Evolutionary conservation across 1,139 yeast genomes (phyloP).

Genomic region (Candida dubliniensis): DNA sequence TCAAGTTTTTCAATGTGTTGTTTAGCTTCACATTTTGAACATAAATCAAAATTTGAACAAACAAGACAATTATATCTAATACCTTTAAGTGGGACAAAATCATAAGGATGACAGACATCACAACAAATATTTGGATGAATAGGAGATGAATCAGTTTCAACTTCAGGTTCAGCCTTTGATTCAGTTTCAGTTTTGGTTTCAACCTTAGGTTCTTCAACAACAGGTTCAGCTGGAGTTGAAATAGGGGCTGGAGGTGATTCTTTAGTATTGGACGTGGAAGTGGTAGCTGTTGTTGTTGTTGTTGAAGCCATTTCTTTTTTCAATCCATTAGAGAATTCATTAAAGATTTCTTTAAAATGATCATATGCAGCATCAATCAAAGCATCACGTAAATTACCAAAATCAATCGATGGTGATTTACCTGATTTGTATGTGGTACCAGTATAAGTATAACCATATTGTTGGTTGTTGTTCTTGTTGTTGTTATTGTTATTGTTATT

Average conservation of each 20-base stretch:
- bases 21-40: conserved; percentile 47
- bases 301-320: conserved; percentile 3
- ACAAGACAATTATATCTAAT: conserved; percentile 53
- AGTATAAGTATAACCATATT: not conserved
- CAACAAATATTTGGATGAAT: conserved; percentile 33
- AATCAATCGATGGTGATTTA: conserved; percentile 17
- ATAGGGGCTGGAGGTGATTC: not conserved
- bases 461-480: too few species aligned
- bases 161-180: too few species aligned
- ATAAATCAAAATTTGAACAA: conserved; percentile 58
- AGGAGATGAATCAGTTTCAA: not conserved
- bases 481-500: too few species aligned
- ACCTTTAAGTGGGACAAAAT: conserved; percentile 43
- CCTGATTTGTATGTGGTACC: conserved; percentile 9
- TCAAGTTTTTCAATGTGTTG: conserved; percentile 16
- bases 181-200: too few species aligned
- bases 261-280: not conserved
- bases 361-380: conserved; percentile 26
- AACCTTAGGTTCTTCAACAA: not conserved
- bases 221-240: conserved; percentile 2
- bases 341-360: conserved; percentile 22
- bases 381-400: conserved; percentile 25
- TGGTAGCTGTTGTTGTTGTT: not conserved
- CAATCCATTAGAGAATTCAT: conserved; percentile 13
- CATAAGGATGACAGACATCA: conserved; percentile 40